phyloP scores from a whole-genome alignment of 441 rosid species.

The Euphorbia schlechtendalii region DNA sequence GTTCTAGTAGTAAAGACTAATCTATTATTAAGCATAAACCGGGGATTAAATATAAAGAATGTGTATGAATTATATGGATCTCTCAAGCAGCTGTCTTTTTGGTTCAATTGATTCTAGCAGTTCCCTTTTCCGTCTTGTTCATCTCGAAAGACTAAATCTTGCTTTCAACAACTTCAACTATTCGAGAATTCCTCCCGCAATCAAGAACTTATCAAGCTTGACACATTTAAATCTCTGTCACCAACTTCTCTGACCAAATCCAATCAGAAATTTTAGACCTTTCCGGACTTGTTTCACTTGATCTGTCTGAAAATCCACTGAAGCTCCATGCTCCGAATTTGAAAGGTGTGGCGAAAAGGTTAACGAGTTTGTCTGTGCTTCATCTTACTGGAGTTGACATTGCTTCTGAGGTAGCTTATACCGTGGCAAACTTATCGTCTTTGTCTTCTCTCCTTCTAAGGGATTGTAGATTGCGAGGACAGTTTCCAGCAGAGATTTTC shows the following conservation, averaged over 20 bases:
- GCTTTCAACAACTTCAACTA: slow-evolving; percentile 11
- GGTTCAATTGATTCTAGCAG: slow-evolving; percentile 22
- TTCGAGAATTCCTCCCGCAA: slow-evolving; percentile 3
- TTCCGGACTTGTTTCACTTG: slow-evolving; percentile 16
- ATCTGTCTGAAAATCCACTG: neutral
- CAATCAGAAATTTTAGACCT: slow-evolving; percentile 13
- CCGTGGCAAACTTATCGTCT: slow-evolving; percentile 7
- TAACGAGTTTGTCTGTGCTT: neutral
- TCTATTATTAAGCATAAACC: too few species aligned
- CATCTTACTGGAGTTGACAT: neutral
- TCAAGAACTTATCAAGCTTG: slow-evolving; percentile 10
- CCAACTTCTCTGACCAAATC: neutral
- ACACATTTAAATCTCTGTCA: neutral
- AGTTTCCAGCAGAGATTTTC: slow-evolving; percentile 9
- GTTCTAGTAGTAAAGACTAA: too few species aligned
- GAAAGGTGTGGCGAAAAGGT: neutral
- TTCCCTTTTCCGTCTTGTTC: slow-evolving; percentile 22
- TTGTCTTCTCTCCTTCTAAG: neutral
- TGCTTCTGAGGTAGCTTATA: neutral
- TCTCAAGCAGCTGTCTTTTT: slow-evolving; percentile 14
- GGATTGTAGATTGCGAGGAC: neutral
- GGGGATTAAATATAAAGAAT: too few species aligned
- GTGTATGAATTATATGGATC: too few species aligned
- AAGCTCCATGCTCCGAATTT: slow-evolving; percentile 5
- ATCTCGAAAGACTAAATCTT: slow-evolving; percentile 19